Evolutionary conservation across 176 grass and related monocot species (phyloP), one percentile per base, ranked within the genome.

Genomic region (Leersia perrieri): DNA sequence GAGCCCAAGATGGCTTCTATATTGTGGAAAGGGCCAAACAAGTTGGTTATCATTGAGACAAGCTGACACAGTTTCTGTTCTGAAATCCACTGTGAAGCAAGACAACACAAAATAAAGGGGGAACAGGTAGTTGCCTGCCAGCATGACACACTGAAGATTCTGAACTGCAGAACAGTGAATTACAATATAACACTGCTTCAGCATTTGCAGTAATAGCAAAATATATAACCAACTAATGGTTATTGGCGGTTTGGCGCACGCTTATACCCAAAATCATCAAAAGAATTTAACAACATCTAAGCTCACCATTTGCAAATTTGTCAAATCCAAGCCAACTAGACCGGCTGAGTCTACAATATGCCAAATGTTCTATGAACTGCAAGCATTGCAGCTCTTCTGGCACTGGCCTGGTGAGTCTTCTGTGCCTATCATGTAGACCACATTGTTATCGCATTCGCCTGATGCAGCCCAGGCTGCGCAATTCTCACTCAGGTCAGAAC

Each of bases 1-100:
- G 79, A 82, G 26, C 4, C 66, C 66, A 83, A 82, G 72, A 57
- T 58, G 33, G 73, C 57, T 77, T 87, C 85, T 77, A 78, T 83
- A 72, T 86, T 74, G 67, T 66, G 74, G 57, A 88, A 88, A 83
- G 86, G 80, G 86, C 80, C 86, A 88, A 88, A 73, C 27, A 66
- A 83, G 86, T 83, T 78, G 66, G 86, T 83, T 83, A 83, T 72
- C 77, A 83, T 77, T 35, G 33, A 88, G 74, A 73, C 73, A 88
- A 60, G 41, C 86, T 65, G 79, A 88, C 73, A 77, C 41, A 35
- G 55, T 73, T 38, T 60, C 66, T 83, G 80, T 83, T 73, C 86
- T 83, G 69, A 83, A 83, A 78, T 60, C 67, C 65, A 83, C 66
- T 83, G 80, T 88, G 74, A 83, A 72, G 66, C 66, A 60, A 35